A percentile compares a stretch with the other conserved stretches of the same genome.
phyloP scores from a whole-genome alignment of 352 stramenopile species.

The Phytophthora vignae region DNA sequence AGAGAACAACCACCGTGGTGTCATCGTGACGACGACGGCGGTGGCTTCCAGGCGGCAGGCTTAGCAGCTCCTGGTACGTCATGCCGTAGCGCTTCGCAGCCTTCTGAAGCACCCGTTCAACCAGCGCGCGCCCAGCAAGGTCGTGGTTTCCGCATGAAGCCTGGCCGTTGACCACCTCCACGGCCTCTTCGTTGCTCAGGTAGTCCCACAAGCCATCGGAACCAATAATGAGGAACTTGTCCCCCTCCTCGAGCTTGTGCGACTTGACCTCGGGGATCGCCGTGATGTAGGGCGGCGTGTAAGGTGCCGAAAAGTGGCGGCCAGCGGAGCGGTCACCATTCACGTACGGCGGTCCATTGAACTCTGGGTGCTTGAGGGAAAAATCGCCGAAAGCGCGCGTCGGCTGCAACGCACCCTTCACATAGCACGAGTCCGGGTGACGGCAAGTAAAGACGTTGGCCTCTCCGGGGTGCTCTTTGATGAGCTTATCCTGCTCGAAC shows the following conservation, averaged over 20 bases:
- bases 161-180: conserved; percentile 90
- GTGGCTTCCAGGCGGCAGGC: conserved; percentile 78
- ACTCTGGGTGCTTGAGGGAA: conserved; percentile 94
- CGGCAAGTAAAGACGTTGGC: conserved; percentile 93
- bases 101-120: conserved; percentile 84
- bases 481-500: conserved; percentile 88
- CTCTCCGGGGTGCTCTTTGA: conserved; percentile 88
- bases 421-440: conserved; percentile 92
- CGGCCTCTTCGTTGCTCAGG: conserved; percentile 94
- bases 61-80: conserved; percentile 85
- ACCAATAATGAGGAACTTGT: conserved; percentile 97
- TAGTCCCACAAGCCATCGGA: conserved; percentile 99
- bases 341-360: conserved; percentile 88
- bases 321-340: conserved; percentile 86
- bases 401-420: conserved; percentile 92
- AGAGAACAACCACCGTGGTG: conserved; percentile 93
- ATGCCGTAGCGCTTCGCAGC: conserved; percentile 80
- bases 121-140: conserved; percentile 73
- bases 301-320: conserved; percentile 88
- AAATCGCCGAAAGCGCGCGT: conserved; percentile 94
- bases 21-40: conserved; percentile 93
- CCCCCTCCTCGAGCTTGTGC: conserved; percentile 64
- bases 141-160: conserved; percentile 68
- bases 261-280: conserved; percentile 86
- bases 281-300: conserved; percentile 94